Percentiles rank a stretch among this genome's conserved stretches.
These are phyloP conservation scores for Oxytropis ochrocephala DNA, from an alignment of 306 rosid species.

Conservation along the genomic window DNA sequence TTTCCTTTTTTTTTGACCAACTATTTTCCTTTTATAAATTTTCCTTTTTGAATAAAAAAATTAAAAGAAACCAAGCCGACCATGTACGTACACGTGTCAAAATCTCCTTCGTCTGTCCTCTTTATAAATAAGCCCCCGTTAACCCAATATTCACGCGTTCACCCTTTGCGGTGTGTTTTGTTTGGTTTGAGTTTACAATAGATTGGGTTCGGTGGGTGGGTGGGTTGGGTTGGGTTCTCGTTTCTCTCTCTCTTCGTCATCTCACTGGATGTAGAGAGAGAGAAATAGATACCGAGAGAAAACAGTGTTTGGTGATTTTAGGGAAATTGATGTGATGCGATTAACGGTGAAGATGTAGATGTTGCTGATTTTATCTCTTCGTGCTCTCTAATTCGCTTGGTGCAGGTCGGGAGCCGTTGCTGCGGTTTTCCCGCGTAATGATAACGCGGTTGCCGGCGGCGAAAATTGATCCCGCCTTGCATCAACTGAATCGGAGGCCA, in stretches of 20 bases:
- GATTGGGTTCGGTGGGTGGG: too few relatives aligned
- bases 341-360: neutral
- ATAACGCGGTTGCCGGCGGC: neutral
- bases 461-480: constrained; percentile 86
- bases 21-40: neutral
- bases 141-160: constrained; percentile 22
- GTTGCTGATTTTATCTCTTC: constrained; percentile 35
- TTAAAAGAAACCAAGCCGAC: neutral
- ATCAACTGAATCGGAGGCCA: constrained; percentile 97
- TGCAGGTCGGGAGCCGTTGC: constrained; percentile 99
- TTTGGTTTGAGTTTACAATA: constrained; percentile 1
- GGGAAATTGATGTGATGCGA: neutral
- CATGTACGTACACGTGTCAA: constrained; percentile 21
- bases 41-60: too few relatives aligned
- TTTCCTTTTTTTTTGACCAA: too few relatives aligned
- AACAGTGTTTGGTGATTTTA: neutral
- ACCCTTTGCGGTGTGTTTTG: constrained; percentile 14
- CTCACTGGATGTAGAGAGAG: neutral
- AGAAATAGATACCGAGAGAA: neutral
- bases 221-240: neutral
- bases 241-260: neutral
- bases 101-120: constrained; percentile 22
- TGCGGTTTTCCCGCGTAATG: constrained; percentile 8
- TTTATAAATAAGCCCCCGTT: constrained; percentile 28
- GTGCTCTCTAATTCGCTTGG: constrained; percentile 99